Evolutionary conservation across 1,139 yeast genomes (phyloP).

Genomic region (Kodamaea derodonti): DNA sequence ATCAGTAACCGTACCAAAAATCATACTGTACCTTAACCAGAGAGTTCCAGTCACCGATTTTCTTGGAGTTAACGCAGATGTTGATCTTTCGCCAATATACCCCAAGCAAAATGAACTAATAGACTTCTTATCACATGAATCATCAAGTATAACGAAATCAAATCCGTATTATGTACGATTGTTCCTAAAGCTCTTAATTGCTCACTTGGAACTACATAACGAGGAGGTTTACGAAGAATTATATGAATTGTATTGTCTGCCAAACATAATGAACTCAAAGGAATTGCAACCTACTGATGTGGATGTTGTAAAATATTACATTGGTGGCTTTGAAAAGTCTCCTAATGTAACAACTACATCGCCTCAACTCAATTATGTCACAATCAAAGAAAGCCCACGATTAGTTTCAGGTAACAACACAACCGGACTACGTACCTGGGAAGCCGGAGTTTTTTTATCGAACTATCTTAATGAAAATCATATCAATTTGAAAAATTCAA

Average conservation of each 20-base stretch:
- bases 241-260: conserved; percentile 48
- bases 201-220: conserved; percentile 25
- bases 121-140: too few species aligned
- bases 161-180: conserved; percentile 51
- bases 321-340: conserved; percentile 21
- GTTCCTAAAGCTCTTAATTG: conserved; percentile 41
- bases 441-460: conserved; percentile 73
- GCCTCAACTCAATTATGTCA: conserved; percentile 21
- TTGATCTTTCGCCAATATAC: conserved; percentile 2
- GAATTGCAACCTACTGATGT: conserved; percentile 41
- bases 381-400: conserved; percentile 58
- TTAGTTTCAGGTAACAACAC: conserved; percentile 71
- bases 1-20: conserved; percentile 1
- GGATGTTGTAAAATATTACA: conserved; percentile 47
- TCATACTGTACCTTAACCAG: conserved; percentile 11
- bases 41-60: conserved; percentile 12
- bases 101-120: conserved; percentile 3
- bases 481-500: conserved; percentile 13
- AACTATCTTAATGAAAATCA: conserved; percentile 33
- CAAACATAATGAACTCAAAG: conserved; percentile 31
- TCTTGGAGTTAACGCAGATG: conserved; percentile 1
- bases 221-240: conserved; percentile 37
- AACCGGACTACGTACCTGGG: conserved; percentile 93
- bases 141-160: conserved; percentile 3
- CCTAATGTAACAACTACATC: not conserved